Evolutionary conservation across 2,329 filamentous ascomycete species (phyloP).

Genomic region (Bipolaris zeicola): DNA sequence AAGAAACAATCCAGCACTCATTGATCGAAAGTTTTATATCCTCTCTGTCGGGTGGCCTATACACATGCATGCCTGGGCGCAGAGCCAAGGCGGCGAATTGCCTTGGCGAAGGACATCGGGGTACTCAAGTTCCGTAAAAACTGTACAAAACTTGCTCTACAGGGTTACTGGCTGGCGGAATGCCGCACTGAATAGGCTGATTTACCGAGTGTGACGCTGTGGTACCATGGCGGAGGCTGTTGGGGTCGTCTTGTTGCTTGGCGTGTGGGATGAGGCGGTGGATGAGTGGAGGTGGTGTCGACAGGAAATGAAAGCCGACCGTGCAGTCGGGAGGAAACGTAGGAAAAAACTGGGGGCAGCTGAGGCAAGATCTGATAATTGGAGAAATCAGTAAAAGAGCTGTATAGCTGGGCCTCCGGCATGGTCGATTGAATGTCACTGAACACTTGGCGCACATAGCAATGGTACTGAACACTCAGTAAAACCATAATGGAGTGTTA

Average conservation of each 20-base stretch:
- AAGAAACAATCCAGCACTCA: background rate
- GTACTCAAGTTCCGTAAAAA: slow-evolving; percentile 29
- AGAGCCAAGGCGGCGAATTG: slow-evolving; percentile 31
- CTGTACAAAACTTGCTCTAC: slow-evolving; percentile 12
- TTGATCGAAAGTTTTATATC: slow-evolving; percentile 18
- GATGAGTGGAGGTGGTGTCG: slow-evolving; percentile 6
- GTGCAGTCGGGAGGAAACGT: background rate
- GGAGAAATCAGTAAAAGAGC: too few species aligned
- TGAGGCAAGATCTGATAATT: background rate
- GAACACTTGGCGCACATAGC: background rate
- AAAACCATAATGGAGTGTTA: background rate
- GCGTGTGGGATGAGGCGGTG: slow-evolving; percentile 6
- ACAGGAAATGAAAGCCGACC: slow-evolving; percentile 1
- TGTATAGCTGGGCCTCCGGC: background rate
- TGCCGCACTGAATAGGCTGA: background rate
- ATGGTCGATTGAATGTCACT: background rate
- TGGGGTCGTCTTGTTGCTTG: slow-evolving; percentile 5
- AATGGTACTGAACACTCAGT: background rate
- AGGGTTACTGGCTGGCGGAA: slow-evolving; percentile 13
- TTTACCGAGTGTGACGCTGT: slow-evolving; percentile 8
- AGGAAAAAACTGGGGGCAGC: background rate
- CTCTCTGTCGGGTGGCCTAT: slow-evolving; percentile 4
- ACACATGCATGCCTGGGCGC: slow-evolving; percentile 15
- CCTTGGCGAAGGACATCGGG: slow-evolving; percentile 34
- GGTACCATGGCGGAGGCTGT: slow-evolving; percentile 11